phyloP scores from a whole-genome alignment of 441 rosid genomes.

The Erodium trifolium region DNA sequence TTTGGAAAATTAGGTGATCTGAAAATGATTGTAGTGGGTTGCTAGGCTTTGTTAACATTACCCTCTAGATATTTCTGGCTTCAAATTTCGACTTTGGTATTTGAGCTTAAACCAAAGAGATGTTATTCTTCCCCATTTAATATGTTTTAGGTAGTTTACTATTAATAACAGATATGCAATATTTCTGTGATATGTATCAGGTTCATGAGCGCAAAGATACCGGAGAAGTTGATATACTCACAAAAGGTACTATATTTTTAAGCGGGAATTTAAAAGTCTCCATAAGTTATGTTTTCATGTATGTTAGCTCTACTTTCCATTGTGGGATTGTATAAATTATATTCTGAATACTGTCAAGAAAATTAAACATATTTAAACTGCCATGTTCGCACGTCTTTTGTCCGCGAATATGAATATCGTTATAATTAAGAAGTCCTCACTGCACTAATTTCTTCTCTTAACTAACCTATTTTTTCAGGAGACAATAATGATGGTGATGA shows the following conservation, averaged over 20 bases:
- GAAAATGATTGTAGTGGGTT: background rate
- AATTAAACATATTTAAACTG: no score
- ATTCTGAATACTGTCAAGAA: no score
- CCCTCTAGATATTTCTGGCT: background rate
- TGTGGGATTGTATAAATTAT: no score
- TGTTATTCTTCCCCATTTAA: background rate
- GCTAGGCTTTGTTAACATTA: background rate
- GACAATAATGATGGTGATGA: slow-evolving; percentile 76
- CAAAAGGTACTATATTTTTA: slow-evolving; percentile 80
- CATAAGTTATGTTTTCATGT: no score
- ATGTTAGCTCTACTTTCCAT: no score
- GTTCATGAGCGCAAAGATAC: slow-evolving; percentile 50
- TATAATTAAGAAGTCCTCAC: no score
- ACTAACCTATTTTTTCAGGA: slow-evolving; percentile 31
- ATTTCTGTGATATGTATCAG: slow-evolving; percentile 21
- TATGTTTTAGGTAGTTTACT: background rate
- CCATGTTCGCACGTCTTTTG: no score
- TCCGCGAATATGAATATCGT: no score
- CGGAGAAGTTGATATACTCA: slow-evolving; percentile 49
- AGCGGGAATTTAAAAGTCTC: no score
- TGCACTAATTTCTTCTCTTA: no score
- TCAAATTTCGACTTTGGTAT: background rate
- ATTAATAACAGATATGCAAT: background rate
- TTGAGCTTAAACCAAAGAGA: background rate
- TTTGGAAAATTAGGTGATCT: background rate